Base-by-base conservation (phyloP, 306 rosid genomes). In the Trifolium repens region DNA sequence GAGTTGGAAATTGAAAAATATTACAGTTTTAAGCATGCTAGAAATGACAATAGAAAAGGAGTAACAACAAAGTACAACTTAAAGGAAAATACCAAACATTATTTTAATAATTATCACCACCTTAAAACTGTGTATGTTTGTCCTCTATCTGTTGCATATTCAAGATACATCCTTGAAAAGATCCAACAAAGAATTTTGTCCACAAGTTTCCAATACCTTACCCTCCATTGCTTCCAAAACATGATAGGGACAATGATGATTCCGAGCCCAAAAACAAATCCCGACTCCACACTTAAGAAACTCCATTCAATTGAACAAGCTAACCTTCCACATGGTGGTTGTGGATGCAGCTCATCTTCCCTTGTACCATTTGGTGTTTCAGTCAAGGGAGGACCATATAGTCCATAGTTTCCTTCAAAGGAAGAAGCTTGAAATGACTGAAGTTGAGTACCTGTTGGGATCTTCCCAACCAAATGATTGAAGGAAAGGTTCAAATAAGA, bases 311-410 rank as follows among this genome's bases (percentile, higher is more conserved):
- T 3, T 60, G 42, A 60, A 32, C 62, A 30, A 12, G 22, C 7
- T 12, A 32, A 13, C 0, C 7, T 55, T 63, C 3, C 3, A 50
- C 30, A 22, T 50, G n/a, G 0, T 34, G 8, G 5, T 2, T 10
- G 50, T 30, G 61, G 32, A 39, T 4, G 11, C 40, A 42, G 10
- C 4, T 32, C 35, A 32, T 8, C 2, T 0, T 12, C 16, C n/a
- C 15, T 12, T 3, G 39, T 63, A 61, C 4, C 26, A 46, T 37
- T 9, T 64, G 4, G 30, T 4, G 3, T 13, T 65, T 26, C 2
- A 2, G 63, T 15, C 73, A 86, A 24, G 0, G 90, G 84, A 27
- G n/a, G 8, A 9, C 84, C 90, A 74, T 72, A 65, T 24, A 81
- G 27, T 1, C 67, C 82, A 2, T 40, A n/a, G 42, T 83, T 83